A percentile compares a stretch with the other conserved stretches of the same genome.
phyloP scores from a whole-genome alignment of 2,329 filamentous ascomycete genomes.

The Calcarisporium arbuscula region DNA sequence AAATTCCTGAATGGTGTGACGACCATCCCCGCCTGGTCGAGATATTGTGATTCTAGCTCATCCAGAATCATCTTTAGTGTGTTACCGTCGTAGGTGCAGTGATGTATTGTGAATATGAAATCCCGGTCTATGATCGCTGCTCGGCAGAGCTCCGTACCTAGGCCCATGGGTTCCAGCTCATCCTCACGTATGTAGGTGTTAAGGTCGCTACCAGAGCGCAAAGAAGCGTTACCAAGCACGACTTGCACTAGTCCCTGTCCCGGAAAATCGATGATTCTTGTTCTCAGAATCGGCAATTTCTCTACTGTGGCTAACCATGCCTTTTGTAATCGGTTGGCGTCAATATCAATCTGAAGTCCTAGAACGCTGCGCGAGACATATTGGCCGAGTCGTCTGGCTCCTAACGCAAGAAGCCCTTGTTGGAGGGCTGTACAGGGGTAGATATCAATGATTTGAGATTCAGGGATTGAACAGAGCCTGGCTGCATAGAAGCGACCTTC shows the following conservation, averaged over 20 bases:
- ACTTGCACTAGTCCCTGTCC: conserved; percentile 4
- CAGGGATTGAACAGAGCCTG: background rate
- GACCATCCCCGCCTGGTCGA: background rate
- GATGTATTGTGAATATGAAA: conserved; percentile 7
- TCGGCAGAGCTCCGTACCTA: conserved; percentile 4
- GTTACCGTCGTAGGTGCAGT: conserved; percentile 4
- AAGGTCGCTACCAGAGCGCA: background rate
- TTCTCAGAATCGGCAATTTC: conserved; percentile 5
- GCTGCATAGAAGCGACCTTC: conserved; percentile 2
- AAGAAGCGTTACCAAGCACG: background rate
- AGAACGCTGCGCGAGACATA: conserved; percentile 6
- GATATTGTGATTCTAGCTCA: conserved; percentile 2
- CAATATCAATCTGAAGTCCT: conserved; percentile 1
- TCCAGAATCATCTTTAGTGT: conserved; percentile 4
- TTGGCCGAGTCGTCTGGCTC: conserved; percentile 1
- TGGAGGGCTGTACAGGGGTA: conserved; percentile 6
- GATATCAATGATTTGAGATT: conserved; percentile 1
- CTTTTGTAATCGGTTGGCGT: background rate
- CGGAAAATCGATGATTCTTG: conserved; percentile 3
- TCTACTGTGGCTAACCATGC: conserved; percentile 4
- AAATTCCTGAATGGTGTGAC: conserved; percentile 4
- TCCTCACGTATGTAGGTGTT: background rate
- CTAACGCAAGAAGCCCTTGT: conserved; percentile 4
- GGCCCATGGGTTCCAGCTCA: conserved; percentile 4
- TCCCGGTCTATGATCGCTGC: conserved; percentile 2